Evolutionary conservation across 768 basidiomycete species (phyloP), one percentile per base, ranked within the genome.

Genomic region (Termitomyces bulborhizus): DNA sequence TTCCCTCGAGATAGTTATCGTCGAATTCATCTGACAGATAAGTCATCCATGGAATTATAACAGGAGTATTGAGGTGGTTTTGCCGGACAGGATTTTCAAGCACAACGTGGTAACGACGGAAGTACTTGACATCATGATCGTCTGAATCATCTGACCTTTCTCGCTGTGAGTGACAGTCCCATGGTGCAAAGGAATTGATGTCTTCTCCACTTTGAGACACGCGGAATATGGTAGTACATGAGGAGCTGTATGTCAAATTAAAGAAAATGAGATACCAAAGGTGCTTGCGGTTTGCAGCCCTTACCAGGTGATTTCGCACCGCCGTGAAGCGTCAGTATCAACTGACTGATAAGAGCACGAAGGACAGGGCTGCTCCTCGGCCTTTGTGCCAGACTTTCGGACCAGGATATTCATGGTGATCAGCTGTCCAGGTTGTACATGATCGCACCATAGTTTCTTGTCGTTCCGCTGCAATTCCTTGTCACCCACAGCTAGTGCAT

Each of bases 401-500:
- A 52, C 36, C 24, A 58, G 27, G n/a, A 58, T 55, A 13, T 58
- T 24, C 57, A 58, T 58, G 26, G 32, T 49, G 13, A 58, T 47
- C 12, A 53, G 52, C 18, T 29, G 46, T 21, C 57, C 57, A 4
- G 57, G 49, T 8, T 15, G 45, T 3, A 58, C 50, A 27, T 46
- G 12, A 1, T 24, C 6, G 21, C 44, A 41, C 57, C 57, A 58
- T 24, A 46, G 7, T 7, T n/a, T 16, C 12, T 13, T 24, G 16
- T 55, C 50, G 3, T 43, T 24, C 18, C 13, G 26, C 16, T 37
- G 27, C 11, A 12, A n/a, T 12, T n/a, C 18, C 3, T 40, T 47
- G 44, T 55, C 46, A 5, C 29, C 39, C 18, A 29, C 4, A 6
- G 53, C 55, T 2, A 58, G 24, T 7, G 31, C 16, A 43, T 58